A percentile compares a stretch with the other conserved stretches of the same genome.
These are phyloP conservation scores for Pelargonium fulgidum DNA, from an alignment of 441 rosid species.

Conservation along the genomic window DNA sequence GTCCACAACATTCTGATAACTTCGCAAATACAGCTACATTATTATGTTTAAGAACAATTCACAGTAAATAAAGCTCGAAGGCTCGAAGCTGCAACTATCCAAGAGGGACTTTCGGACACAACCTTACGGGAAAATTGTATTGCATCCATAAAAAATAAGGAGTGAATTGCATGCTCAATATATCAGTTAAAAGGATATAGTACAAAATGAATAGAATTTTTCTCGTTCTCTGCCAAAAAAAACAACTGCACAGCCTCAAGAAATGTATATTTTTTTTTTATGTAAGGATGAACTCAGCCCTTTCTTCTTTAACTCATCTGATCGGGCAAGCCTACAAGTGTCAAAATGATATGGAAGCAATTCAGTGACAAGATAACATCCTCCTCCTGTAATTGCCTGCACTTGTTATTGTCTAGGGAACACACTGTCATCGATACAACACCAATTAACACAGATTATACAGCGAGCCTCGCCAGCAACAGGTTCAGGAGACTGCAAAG, in stretches of 20 bases:
- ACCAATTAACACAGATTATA: slow-evolving; percentile 18
- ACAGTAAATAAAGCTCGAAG: no score
- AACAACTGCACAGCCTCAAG: slow-evolving; percentile 20
- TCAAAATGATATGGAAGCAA: background rate
- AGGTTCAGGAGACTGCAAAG: slow-evolving; percentile 25
- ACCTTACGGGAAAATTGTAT: slow-evolving; percentile 15
- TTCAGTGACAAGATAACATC: background rate
- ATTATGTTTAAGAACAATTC: no score
- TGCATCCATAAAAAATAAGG: slow-evolving; percentile 20
- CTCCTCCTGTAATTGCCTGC: slow-evolving; percentile 12
- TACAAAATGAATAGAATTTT: slow-evolving; percentile 24
- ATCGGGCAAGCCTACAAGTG: slow-evolving; percentile 9
- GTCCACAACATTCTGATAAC: no score
- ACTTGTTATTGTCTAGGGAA: slow-evolving; percentile 11
- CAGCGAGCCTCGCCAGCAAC: slow-evolving; percentile 12
- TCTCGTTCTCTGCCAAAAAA: slow-evolving; percentile 22
- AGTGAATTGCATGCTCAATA: slow-evolving; percentile 14
- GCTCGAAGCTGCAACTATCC: no score
- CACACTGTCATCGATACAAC: slow-evolving; percentile 12
- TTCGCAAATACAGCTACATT: no score
- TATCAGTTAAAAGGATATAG: slow-evolving; percentile 14
- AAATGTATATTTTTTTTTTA: no score
- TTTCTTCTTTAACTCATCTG: no score
- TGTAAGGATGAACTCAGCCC: slow-evolving; percentile 12
- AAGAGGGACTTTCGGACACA: slow-evolving; percentile 8